Percentiles rank a stretch among this genome's conserved stretches.
Evolutionary conservation across 192 early-diverging fungal species (phyloP).

Genomic region (Pecoramyces ruminantium): DNA sequence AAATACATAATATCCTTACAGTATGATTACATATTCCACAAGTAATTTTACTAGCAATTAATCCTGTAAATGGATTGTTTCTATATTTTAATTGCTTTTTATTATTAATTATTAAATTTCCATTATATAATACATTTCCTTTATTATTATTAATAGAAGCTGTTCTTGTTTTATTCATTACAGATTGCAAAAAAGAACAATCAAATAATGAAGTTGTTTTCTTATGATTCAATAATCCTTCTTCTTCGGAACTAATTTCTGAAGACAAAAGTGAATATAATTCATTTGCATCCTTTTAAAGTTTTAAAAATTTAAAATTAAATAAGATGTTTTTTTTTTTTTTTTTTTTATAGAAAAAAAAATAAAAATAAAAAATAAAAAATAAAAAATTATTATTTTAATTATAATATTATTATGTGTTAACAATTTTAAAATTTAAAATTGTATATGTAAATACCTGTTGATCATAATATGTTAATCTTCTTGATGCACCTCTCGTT

Average conservation of each 20-base stretch:
- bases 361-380: too few species aligned
- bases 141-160: background rate
- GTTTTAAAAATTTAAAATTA: too few species aligned
- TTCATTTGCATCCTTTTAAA: background rate
- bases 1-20: too few species aligned
- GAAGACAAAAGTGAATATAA: background rate
- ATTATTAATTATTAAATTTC: background rate
- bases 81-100: background rate
- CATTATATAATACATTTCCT: background rate
- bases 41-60: constrained; percentile 50
- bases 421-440: too few species aligned
- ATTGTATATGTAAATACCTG: constrained; percentile 2
- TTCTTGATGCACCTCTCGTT: constrained; percentile 1
- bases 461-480: constrained; percentile 21
- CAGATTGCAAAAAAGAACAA: background rate
- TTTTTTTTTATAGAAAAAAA: too few species aligned
- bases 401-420: too few species aligned
- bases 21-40: constrained; percentile 41
- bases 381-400: too few species aligned
- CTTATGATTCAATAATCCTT: background rate
- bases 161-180: background rate
- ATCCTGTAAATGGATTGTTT: constrained; percentile 32
- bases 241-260: background rate
- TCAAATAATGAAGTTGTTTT: background rate
- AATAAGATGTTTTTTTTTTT: too few species aligned